phyloP scores from a whole-genome alignment of 257 asterid species.

The Henckelia pumila region DNA sequence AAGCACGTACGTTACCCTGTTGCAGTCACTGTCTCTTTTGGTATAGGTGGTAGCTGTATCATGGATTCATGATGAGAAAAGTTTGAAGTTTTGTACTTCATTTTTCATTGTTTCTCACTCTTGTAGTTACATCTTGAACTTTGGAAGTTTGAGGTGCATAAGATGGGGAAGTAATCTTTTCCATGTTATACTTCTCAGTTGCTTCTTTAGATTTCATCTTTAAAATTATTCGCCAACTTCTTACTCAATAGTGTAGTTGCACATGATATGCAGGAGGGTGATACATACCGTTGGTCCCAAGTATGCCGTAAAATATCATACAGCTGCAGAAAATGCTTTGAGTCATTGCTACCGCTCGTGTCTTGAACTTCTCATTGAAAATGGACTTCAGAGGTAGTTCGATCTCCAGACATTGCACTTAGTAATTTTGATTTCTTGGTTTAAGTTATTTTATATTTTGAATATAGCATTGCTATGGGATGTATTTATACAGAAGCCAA shows the following conservation, averaged over 20 bases:
- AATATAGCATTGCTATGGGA: slow-evolving; percentile 90
- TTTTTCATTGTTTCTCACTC: slow-evolving; percentile 3
- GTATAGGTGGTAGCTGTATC: neutral
- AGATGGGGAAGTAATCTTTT: neutral
- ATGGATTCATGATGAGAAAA: neutral
- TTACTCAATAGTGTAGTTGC: slow-evolving; percentile 33
- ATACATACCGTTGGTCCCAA: slow-evolving; percentile 99
- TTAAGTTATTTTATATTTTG: slow-evolving; percentile 24
- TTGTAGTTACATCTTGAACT: neutral
- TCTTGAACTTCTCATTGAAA: slow-evolving; percentile 59
- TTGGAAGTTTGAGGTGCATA: neutral
- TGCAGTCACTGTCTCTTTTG: neutral
- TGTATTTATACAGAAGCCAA: slow-evolving; percentile 95
- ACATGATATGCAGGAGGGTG: slow-evolving; percentile 72
- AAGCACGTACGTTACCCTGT: neutral
- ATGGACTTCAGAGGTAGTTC: slow-evolving; percentile 68
- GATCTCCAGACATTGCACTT: slow-evolving; percentile 17
- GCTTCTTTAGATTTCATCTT: slow-evolving; percentile 24
- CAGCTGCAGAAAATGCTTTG: slow-evolving; percentile 97
- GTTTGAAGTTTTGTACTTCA: neutral
- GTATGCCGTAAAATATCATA: slow-evolving; percentile 93
- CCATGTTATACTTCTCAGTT: neutral
- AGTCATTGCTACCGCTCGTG: slow-evolving; percentile 93
- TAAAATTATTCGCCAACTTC: slow-evolving; percentile 35
- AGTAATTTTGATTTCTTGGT: slow-evolving; percentile 22